Base-by-base conservation (phyloP, 2,329 filamentous ascomycete genomes). In the Aspergillus fumigatus region DNA sequence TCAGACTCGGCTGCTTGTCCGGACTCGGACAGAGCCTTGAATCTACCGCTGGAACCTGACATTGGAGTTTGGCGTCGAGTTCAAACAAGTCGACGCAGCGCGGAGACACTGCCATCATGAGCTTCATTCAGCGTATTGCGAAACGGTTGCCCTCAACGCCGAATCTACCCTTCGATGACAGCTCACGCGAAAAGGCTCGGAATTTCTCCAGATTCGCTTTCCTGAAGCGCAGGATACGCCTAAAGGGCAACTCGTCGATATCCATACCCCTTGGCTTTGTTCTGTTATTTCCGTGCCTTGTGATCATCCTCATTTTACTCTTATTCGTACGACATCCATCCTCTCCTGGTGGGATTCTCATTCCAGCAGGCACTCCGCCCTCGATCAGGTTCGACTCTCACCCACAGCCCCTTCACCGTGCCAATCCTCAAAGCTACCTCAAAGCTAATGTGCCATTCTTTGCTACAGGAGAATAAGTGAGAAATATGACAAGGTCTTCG, bases 401-500 rank as follows among this genome's bases (percentile, higher is more conserved):
- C n/a, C 35, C 29, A 23, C 23, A 14, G 38, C 27, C 47, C 11
- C 21, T 17, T 10, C 2, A 10, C 5, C 17, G 21, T n/a, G 7
- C 17, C 11, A 21, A 1, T n/a, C 38, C 8, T n/a, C 27, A 10
- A 59, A 48, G 23, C 66, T 69, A 63, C 38, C 8, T n/a, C 27
- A 10, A 59, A 48, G 23, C 66, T 69, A 63, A 67, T 59, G 47
- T 41, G 23, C 17, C 50, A 35, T 47, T 25, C 10, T 21, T 48
- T 25, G 2, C 40, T 53, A 68, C 70, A 96, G 92, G 66, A 93
- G 92, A 85, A 99, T 99, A 67, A 96, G 89, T 77, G 94, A 97
- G 77, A 90, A 95, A 69, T 86, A 97, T 76, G 94, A 99, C 77
- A 96, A 96, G 76, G 92, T 97, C 52, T 99, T 99, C 69, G 89